These are phyloP conservation scores for Hymenoscyphus repandus DNA, from an alignment of 2,329 filamentous ascomycete genomes.

Conservation along the genomic window DNA sequence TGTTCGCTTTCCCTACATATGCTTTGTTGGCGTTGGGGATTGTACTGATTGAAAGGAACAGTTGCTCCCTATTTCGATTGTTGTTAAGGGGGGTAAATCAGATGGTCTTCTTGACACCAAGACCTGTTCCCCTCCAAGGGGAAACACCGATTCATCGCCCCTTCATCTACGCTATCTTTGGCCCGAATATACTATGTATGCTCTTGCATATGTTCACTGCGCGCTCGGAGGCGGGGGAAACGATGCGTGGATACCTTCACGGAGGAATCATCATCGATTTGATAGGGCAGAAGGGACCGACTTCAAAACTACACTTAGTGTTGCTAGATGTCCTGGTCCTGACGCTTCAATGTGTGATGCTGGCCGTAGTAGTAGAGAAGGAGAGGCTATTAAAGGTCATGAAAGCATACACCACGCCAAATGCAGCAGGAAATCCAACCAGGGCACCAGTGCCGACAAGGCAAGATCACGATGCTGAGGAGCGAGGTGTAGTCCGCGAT, in stretches of 20 bases:
- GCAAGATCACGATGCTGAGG: constrained; percentile 31
- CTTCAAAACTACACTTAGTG: constrained; percentile 50
- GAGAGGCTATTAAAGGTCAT: constrained; percentile 43
- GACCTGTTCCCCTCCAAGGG: constrained; percentile 48
- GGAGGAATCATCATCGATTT: constrained; percentile 65
- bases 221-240: constrained; percentile 52
- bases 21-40: constrained; percentile 8
- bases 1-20: constrained; percentile 22
- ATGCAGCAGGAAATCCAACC: constrained; percentile 8
- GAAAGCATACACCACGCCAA: constrained; percentile 13
- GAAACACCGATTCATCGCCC: constrained; percentile 46
- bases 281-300: constrained; percentile 59
- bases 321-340: constrained; percentile 52
- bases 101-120: constrained; percentile 58
- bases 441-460: constrained; percentile 13
- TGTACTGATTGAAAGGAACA: constrained; percentile 27
- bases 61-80: constrained; percentile 61
- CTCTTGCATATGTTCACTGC: constrained; percentile 53
- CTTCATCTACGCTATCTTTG: constrained; percentile 53
- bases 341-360: constrained; percentile 56
- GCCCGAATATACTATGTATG: constrained; percentile 56
- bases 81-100: constrained; percentile 54
- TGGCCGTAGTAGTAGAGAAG: constrained; percentile 56
- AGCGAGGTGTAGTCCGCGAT: constrained; percentile 28
- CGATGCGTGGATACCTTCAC: constrained; percentile 59